phyloP scores from a whole-genome alignment of 129 eudicot genomes.

The Smallanthus sonchifolius region DNA sequence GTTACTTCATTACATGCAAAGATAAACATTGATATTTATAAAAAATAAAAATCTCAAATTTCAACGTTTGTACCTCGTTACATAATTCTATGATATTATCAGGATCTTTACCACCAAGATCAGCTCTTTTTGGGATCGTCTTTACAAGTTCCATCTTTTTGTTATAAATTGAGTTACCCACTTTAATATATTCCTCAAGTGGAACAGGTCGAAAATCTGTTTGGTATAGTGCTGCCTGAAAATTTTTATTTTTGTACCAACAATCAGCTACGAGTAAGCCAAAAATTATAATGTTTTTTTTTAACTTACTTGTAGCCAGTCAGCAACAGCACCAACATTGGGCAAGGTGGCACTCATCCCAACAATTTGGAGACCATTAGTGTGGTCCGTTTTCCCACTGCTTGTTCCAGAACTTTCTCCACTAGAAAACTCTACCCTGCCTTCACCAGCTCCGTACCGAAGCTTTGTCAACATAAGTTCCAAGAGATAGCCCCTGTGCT shows the following conservation, averaged over 20 bases:
- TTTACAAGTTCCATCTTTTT: constrained; percentile 70
- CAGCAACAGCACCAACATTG: constrained; percentile 95
- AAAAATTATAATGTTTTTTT: not conserved
- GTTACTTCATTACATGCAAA: constrained; percentile 15
- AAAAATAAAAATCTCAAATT: constrained; percentile 18
- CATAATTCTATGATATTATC: constrained; percentile 88
- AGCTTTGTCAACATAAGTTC: constrained; percentile 95
- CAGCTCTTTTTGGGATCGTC: constrained; percentile 64
- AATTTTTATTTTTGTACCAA: not conserved
- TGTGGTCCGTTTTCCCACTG: constrained; percentile 67
- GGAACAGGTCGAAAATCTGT: constrained; percentile 98
- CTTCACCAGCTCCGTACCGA: constrained; percentile 96
- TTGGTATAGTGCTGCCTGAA: constrained; percentile 92
- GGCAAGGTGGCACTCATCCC: constrained; percentile 99
- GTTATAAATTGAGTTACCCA: constrained; percentile 71
- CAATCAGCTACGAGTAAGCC: not conserved
- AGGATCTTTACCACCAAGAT: constrained; percentile 96
- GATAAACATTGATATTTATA: constrained; percentile 2
- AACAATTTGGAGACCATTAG: constrained; percentile 85
- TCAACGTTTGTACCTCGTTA: constrained; percentile 62
- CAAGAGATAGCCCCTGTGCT: constrained; percentile 89
- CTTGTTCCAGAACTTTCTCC: constrained; percentile 89
- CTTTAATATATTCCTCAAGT: constrained; percentile 86
- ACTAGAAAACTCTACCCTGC: constrained; percentile 68
- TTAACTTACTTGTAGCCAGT: constrained; percentile 95